A percentile compares a stretch with the other conserved stretches of the same genome.
These are phyloP conservation scores for Lasiodiplodia hormozganensis DNA, from an alignment of 2,329 filamentous ascomycete genomes.

Conservation along the genomic window DNA sequence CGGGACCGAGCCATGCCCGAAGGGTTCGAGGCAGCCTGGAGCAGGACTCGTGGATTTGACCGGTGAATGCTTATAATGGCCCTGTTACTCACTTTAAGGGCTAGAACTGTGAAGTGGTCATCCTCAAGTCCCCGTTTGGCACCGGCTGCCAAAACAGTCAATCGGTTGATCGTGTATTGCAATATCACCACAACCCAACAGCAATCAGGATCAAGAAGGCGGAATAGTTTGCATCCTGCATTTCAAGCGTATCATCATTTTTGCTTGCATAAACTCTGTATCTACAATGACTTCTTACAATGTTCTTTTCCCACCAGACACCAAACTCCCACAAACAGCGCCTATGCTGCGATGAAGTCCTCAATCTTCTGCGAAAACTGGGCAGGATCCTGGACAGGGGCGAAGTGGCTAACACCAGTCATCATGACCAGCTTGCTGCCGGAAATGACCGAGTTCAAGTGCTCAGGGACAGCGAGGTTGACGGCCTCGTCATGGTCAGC, in stretches of 20 bases:
- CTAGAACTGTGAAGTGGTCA: not conserved
- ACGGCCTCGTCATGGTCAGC: slow-evolving; percentile 49
- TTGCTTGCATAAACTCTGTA: not conserved
- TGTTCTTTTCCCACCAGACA: not conserved
- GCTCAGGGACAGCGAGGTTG: slow-evolving; percentile 45
- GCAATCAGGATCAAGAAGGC: not conserved
- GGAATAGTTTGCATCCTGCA: not conserved
- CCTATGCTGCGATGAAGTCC: slow-evolving; percentile 27
- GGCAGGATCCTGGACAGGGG: slow-evolving; percentile 51
- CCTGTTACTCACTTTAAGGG: not conserved
- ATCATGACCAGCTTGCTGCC: slow-evolving; percentile 48
- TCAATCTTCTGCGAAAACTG: slow-evolving; percentile 33
- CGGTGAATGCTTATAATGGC: not conserved
- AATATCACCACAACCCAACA: not conserved
- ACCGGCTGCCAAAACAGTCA: not conserved
- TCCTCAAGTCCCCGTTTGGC: not conserved
- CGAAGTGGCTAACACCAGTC: slow-evolving; percentile 52
- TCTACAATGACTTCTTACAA: not conserved
- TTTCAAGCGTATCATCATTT: not conserved
- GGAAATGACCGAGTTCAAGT: slow-evolving; percentile 46
- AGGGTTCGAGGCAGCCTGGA: not conserved
- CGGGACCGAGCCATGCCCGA: not conserved
- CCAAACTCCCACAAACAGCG: not conserved
- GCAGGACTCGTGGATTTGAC: not conserved
- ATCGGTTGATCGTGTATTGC: not conserved